Conservation (phyloP, 495 filamentous ascomycete genomes). For the Hypoxylon cercidicola region DNA sequence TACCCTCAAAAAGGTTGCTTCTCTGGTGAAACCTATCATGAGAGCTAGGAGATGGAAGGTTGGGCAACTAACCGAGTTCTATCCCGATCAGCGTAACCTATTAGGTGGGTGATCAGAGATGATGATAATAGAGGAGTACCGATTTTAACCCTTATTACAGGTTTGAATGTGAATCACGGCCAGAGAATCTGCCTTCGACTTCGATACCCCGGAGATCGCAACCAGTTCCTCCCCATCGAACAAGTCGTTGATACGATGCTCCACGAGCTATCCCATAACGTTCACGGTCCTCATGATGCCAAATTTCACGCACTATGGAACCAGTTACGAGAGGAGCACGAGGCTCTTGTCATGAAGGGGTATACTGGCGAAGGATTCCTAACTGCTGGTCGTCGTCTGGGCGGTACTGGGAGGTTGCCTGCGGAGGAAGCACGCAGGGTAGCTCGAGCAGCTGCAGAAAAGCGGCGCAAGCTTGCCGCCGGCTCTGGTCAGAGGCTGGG, state of each 20-base stretch:
- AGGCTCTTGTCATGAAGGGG: conserved; percentile 77
- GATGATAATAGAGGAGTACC: neutral
- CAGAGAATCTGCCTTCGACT: conserved; percentile 85
- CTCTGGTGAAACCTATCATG: conserved; percentile 96
- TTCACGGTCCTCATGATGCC: conserved; percentile 82
- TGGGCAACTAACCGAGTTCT: conserved; percentile 83
- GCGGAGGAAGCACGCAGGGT: conserved; percentile 79
- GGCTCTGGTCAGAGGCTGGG: conserved; percentile 82
- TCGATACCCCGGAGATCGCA: conserved; percentile 78
- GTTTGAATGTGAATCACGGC: conserved; percentile 79
- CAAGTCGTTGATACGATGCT: conserved; percentile 91
- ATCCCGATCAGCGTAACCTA: conserved; percentile 76
- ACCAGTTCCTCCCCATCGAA: conserved; percentile 83
- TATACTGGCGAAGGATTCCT: conserved; percentile 95
- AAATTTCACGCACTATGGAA: conserved; percentile 89
- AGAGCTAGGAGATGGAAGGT: conserved; percentile 84
- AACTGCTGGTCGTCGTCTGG: conserved; percentile 76
- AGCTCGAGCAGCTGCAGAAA: conserved; percentile 81
- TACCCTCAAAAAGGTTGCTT: conserved; percentile 84
- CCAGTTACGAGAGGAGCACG: conserved; percentile 85
- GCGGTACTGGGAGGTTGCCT: conserved; percentile 72
- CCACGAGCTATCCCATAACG: conserved; percentile 93
- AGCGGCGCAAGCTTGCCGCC: conserved; percentile 64
- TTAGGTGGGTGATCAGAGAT: conserved; percentile 62
- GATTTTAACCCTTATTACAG: conserved; percentile 48